These are phyloP conservation scores for Chrysoporthe deuterocubensis DNA, from an alignment of 2,329 filamentous ascomycete species.

Conservation along the genomic window DNA sequence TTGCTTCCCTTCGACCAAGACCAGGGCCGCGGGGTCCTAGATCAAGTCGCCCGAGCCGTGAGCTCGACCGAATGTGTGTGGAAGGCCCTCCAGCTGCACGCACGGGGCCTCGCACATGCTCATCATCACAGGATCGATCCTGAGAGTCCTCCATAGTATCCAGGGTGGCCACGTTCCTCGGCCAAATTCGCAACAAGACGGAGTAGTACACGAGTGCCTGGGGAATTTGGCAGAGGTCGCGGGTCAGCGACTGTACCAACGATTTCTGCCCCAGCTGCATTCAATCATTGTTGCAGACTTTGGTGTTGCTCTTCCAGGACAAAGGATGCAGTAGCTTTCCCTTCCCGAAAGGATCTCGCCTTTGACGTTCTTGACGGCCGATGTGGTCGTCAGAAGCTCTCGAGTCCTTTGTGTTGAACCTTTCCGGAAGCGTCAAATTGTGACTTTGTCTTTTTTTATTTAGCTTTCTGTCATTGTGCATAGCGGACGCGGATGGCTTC, in stretches of 20 bases:
- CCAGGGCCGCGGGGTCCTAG: neutral
- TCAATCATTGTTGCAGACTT: slow-evolving; percentile 7
- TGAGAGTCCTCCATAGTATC: neutral
- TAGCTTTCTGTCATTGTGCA: neutral
- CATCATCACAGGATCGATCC: neutral
- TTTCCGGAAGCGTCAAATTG: slow-evolving; percentile 26
- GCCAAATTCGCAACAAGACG: neutral
- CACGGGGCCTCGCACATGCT: neutral
- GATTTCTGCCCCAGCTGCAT: slow-evolving; percentile 11
- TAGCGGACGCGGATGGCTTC: neutral
- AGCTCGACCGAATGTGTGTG: neutral
- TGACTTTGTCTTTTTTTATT: slow-evolving; percentile 7
- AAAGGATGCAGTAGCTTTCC: slow-evolving; percentile 12
- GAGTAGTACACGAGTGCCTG: neutral
- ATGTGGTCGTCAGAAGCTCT: neutral
- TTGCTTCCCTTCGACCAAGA: neutral
- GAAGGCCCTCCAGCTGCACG: neutral
- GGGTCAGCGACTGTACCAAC: neutral
- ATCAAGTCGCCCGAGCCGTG: neutral
- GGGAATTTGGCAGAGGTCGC: neutral
- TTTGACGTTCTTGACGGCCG: slow-evolving; percentile 9
- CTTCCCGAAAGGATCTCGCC: neutral
- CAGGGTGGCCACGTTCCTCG: neutral
- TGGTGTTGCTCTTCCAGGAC: slow-evolving; percentile 1
- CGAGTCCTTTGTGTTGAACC: slow-evolving; percentile 19